Evolutionary conservation across 192 early-diverging fungal genomes (phyloP), one percentile per base, ranked within the genome.

Genomic region (Rhizophagus prolifer): DNA sequence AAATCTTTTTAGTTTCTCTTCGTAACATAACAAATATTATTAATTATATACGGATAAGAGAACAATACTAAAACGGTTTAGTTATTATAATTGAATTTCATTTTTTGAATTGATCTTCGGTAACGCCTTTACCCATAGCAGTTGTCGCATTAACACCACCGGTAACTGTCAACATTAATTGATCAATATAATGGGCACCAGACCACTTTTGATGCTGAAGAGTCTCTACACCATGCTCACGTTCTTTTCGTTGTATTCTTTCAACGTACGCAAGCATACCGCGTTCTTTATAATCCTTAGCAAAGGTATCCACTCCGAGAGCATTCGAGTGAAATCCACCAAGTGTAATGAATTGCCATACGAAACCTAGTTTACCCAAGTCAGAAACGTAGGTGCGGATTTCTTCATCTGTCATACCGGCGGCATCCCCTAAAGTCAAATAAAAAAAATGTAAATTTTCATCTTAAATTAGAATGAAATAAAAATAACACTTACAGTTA

Each of bases 281-380:
- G 66, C 87, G 85, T 77, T 90, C 85, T 60, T 95, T 91, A 80
- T 92, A 98, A 79, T 93, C 88, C 65, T 91, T 89, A 23, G 97
- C 94, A 88, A 98, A 97, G 62, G 92, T 80, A 62, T 84, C 83
- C 62, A 63, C 87, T 10, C 92, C 94, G 36, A 98, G 86, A 1
- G 95, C 95, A 78, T 95, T 93, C 73, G 93, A 93, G 80, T 96
- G 96, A 88, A 97, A 92, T 82, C 97, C 97, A 79, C 91, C 96
- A 34, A 98, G 86, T 21, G 97, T 98, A 79, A 97, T 97, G 82
- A 98, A 98, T 85, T 98, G 96, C 95, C 96, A 98, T 46, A 88
- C 88, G 86, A 98, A 98, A n/a, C 97, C 96, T 10, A 97, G 88
- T 81, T 88, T 88, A 73, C 94, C 95, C 30, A 98, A 87, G 72